Evolutionary conservation across 495 filamentous ascomycete species (phyloP).

Genomic region (Evansstolkia leycettana): DNA sequence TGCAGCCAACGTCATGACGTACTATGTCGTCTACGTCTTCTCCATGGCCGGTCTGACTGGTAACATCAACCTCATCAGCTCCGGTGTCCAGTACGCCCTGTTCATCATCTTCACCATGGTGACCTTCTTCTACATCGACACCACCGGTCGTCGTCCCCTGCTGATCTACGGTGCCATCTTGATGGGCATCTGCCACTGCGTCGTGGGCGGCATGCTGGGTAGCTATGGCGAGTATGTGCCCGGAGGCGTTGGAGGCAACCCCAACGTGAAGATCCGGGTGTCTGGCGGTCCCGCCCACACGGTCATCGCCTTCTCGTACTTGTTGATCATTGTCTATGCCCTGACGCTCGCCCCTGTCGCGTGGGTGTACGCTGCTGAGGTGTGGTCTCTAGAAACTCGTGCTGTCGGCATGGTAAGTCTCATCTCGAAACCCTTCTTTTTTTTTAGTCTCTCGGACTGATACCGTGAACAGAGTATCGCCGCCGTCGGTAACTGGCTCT

Average conservation of each 20-base stretch:
- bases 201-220: conserved; percentile 42
- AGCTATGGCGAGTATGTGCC: conserved; percentile 37
- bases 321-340: conserved; percentile 67
- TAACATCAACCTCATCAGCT: conserved; percentile 54
- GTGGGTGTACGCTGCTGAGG: conserved; percentile 68
- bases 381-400: conserved; percentile 63
- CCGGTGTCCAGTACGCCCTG: conserved; percentile 62
- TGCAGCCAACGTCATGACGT: conserved; percentile 46
- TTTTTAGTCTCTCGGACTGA: conserved; percentile 11
- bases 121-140: conserved; percentile 63
- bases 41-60: conserved; percentile 49
- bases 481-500: conserved; percentile 61
- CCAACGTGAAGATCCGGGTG: conserved; percentile 53
- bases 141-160: conserved; percentile 57
- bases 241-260: conserved; percentile 48
- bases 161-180: conserved; percentile 55
- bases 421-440: conserved; percentile 19
- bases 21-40: conserved; percentile 64
- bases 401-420: conserved; percentile 48
- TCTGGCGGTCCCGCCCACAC: conserved; percentile 50
- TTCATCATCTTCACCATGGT: conserved; percentile 59
- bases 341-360: conserved; percentile 49
- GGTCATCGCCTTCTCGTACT: conserved; percentile 66
- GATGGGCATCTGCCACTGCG: conserved; percentile 55
- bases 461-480: conserved; percentile 25